Percentiles rank a stretch among this genome's conserved stretches.
Evolutionary conservation across 31 red algal species (phyloP).

Genomic region (Bonnemaisonia californica): DNA sequence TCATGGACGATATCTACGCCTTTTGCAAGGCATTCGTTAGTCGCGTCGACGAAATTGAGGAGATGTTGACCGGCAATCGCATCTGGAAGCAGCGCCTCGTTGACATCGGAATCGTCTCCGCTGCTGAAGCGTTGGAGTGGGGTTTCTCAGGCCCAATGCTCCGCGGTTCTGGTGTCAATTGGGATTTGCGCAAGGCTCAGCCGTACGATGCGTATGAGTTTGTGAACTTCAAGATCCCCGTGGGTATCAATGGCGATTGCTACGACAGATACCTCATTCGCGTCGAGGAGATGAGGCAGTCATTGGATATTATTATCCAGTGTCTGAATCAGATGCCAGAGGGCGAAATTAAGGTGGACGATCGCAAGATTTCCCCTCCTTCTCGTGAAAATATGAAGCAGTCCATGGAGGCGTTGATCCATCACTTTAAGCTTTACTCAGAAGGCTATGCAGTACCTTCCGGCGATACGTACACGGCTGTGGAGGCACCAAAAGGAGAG

Average conservation of each 20-base stretch:
- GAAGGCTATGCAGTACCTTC: slow-evolving; percentile 89
- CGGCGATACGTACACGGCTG: slow-evolving; percentile 87
- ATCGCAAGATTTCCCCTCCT: slow-evolving; percentile 97
- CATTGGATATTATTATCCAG: slow-evolving; percentile 87
- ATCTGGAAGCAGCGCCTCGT: slow-evolving; percentile 99
- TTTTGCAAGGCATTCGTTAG: slow-evolving; percentile 82
- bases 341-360: slow-evolving; percentile 95
- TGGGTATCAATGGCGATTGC: slow-evolving; percentile 89
- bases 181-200: slow-evolving; percentile 94
- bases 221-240: slow-evolving; percentile 95
- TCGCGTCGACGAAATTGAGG: slow-evolving; percentile 93
- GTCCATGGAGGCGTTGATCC: slow-evolving; percentile 97
- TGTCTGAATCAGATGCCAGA: slow-evolving; percentile 99
- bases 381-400: slow-evolving; percentile 95
- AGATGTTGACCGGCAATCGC: slow-evolving; percentile 94
- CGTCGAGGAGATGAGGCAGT: slow-evolving; percentile 97
- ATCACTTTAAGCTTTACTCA: slow-evolving; percentile 98
- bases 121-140: slow-evolving; percentile 87
- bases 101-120: slow-evolving; percentile 91
- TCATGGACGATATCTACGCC: slow-evolving; percentile 93
- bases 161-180: slow-evolving; percentile 88
- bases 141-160: slow-evolving; percentile 98
- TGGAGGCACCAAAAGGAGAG: slow-evolving; percentile 99
- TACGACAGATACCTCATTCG: slow-evolving; percentile 97
- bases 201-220: slow-evolving; percentile 97